Percentiles rank a stretch among this genome's conserved stretches.
phyloP scores from a whole-genome alignment of 2,329 filamentous ascomycete genomes.

The Hymenoscyphus salicellus region DNA sequence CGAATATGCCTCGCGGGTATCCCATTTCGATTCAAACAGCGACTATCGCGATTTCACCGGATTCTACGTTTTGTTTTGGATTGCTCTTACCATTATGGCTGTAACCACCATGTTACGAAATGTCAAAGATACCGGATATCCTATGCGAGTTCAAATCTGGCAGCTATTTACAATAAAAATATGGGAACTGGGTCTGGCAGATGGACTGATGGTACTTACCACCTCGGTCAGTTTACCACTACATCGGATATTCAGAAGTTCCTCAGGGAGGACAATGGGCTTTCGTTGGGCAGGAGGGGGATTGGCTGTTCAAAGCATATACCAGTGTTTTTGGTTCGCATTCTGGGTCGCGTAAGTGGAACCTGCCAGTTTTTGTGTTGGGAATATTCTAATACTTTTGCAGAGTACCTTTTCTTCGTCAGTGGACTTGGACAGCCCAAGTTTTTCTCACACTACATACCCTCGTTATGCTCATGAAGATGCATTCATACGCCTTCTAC shows the following conservation, averaged over 20 bases:
- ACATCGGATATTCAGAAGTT: constrained; percentile 62
- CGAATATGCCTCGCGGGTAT: constrained; percentile 85
- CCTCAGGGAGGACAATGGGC: constrained; percentile 46
- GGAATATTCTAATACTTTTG: constrained; percentile 25
- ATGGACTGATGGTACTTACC: constrained; percentile 78
- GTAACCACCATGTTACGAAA: constrained; percentile 91
- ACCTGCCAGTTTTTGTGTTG: neutral
- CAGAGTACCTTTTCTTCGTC: constrained; percentile 73
- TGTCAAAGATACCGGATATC: constrained; percentile 87
- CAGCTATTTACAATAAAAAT: constrained; percentile 82
- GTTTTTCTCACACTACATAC: constrained; percentile 92
- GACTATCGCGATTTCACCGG: constrained; percentile 93
- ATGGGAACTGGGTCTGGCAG: constrained; percentile 79
- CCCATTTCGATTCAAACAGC: constrained; percentile 89
- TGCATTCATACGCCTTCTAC: constrained; percentile 98
- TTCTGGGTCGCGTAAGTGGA: constrained; percentile 68
- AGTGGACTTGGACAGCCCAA: constrained; percentile 96
- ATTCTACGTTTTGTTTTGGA: constrained; percentile 98
- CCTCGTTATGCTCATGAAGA: constrained; percentile 94
- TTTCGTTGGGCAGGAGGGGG: constrained; percentile 75
- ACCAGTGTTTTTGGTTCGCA: constrained; percentile 73
- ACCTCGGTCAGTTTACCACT: constrained; percentile 71
- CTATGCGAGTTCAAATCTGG: constrained; percentile 84
- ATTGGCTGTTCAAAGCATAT: constrained; percentile 78
- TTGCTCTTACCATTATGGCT: constrained; percentile 93